Percentiles rank a stretch among this genome's conserved stretches.
These are phyloP conservation scores for Clonostachys rhizophaga DNA, from an alignment of 2,329 filamentous ascomycete genomes.

Conservation along the genomic window DNA sequence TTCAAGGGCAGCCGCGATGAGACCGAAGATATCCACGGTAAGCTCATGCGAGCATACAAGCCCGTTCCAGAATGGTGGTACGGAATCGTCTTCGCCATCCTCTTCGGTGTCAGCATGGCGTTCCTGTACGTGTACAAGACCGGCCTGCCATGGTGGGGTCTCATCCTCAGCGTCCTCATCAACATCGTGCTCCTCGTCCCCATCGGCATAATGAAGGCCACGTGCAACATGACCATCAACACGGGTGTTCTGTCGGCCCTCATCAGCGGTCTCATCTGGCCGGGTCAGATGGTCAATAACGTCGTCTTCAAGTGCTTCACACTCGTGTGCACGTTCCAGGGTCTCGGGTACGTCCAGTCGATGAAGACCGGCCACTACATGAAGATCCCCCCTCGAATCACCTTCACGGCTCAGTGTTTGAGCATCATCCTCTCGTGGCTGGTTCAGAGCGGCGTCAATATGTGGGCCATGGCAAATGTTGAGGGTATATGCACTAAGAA, in stretches of 20 bases:
- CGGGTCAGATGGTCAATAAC: slow-evolving; percentile 41
- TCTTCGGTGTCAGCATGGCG: too few relatives aligned
- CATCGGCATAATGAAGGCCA: background rate
- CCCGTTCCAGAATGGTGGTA: slow-evolving; percentile 57
- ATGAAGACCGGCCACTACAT: slow-evolving; percentile 36
- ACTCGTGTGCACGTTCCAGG: slow-evolving; percentile 24
- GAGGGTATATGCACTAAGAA: slow-evolving; percentile 41
- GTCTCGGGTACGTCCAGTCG: slow-evolving; percentile 25
- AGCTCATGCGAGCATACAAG: slow-evolving; percentile 52
- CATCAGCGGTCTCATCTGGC: too few relatives aligned
- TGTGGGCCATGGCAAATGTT: slow-evolving; percentile 40
- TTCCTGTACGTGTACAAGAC: background rate
- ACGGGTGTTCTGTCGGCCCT: too few relatives aligned
- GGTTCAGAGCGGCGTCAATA: slow-evolving; percentile 12
- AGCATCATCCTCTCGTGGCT: too few relatives aligned
- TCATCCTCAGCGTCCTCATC: slow-evolving; percentile 2
- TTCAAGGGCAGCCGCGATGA: slow-evolving; percentile 25
- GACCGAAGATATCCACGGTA: slow-evolving; percentile 44
- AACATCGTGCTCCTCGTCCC: slow-evolving; percentile 1
- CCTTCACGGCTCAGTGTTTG: too few relatives aligned
- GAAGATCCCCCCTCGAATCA: slow-evolving; percentile 9
- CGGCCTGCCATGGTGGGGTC: slow-evolving; percentile 1
- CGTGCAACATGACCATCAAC: too few relatives aligned
- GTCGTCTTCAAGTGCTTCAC: slow-evolving; percentile 29
- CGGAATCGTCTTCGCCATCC: slow-evolving; percentile 19